A percentile compares a stretch with the other conserved stretches of the same genome.
Conservation (phyloP, 495 filamentous ascomycete species). For the Neurospora sp. region DNA sequence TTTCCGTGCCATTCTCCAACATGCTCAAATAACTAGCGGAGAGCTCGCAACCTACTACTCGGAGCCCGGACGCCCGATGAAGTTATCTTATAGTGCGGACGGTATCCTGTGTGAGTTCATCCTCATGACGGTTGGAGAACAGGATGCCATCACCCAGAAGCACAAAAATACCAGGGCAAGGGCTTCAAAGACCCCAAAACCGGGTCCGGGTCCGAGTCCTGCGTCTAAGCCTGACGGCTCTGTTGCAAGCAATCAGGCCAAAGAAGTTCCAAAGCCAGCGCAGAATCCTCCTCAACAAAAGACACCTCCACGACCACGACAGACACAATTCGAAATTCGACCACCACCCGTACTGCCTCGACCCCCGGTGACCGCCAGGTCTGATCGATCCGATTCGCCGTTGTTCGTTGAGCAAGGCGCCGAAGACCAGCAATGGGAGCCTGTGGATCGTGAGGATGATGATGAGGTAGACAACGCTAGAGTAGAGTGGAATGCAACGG, state of each 20-base stretch:
- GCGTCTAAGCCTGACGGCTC: conserved; percentile 28
- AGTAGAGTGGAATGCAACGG: conserved; percentile 73
- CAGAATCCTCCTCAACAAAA: conserved; percentile 7
- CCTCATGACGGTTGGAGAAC: conserved; percentile 87
- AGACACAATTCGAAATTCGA: conserved; percentile 24
- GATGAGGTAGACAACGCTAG: conserved; percentile 49
- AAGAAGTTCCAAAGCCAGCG: not conserved
- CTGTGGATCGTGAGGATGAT: conserved; percentile 57
- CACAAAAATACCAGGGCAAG: conserved; percentile 28
- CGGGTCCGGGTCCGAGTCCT: conserved; percentile 23
- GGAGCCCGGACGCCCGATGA: conserved; percentile 68
- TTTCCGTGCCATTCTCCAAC: conserved; percentile 78
- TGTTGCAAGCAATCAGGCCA: conserved; percentile 4
- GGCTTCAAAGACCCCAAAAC: conserved; percentile 13
- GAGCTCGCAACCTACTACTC: conserved; percentile 71
- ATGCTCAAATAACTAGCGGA: conserved; percentile 67
- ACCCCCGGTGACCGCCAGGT: conserved; percentile 52
- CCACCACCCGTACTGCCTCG: conserved; percentile 24
- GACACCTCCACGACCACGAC: conserved; percentile 10
- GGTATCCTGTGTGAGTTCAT: conserved; percentile 81
- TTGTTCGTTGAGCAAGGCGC: conserved; percentile 59
- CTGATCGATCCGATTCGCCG: conserved; percentile 55
- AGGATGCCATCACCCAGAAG: conserved; percentile 31
- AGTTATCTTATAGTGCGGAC: conserved; percentile 62
- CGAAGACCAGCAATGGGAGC: conserved; percentile 79